Evolutionary conservation across 768 basidiomycete species (phyloP).

Genomic region (Roridomyces roridus): DNA sequence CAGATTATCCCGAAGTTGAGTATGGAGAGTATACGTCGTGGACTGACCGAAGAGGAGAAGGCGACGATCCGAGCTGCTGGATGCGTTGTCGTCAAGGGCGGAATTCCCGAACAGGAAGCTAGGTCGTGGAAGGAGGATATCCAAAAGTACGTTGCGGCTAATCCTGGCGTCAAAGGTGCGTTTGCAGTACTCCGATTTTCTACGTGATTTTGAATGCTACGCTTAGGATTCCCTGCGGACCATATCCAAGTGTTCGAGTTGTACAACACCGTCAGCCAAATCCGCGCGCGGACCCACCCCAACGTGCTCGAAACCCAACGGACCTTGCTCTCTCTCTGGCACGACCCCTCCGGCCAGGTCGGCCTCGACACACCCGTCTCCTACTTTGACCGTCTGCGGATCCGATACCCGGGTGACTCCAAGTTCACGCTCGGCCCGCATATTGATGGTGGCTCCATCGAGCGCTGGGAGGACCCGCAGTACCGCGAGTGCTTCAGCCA

Average conservation of each 20-base stretch:
- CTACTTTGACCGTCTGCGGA: conserved; percentile 79
- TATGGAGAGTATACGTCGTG: conserved; percentile 50
- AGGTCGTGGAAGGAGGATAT: conserved; percentile 63
- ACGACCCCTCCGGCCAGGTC: conserved; percentile 49
- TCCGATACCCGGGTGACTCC: conserved; percentile 73
- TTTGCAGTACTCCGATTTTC: neutral
- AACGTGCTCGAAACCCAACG: conserved; percentile 61
- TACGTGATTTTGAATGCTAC: neutral
- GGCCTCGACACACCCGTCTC: conserved; percentile 65
- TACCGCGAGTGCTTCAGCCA: conserved; percentile 47
- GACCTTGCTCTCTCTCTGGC: conserved; percentile 65
- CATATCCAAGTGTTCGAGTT: conserved; percentile 78
- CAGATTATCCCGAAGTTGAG: conserved; percentile 60
- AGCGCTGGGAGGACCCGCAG: conserved; percentile 61
- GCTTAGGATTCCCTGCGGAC: conserved; percentile 66
- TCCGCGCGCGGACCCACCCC: conserved; percentile 72
- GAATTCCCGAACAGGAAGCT: conserved; percentile 64
- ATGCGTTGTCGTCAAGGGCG: conserved; percentile 61
- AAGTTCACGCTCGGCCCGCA: conserved; percentile 74
- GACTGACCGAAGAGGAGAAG: conserved; percentile 53
- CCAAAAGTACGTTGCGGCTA: conserved; percentile 57
- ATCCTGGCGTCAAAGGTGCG: conserved; percentile 55
- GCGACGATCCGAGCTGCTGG: conserved; percentile 57
- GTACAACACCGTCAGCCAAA: conserved; percentile 71
- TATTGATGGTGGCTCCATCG: conserved; percentile 55